phyloP scores from a whole-genome alignment of 495 filamentous ascomycete genomes.

The Talaromyces nanjingensis region DNA sequence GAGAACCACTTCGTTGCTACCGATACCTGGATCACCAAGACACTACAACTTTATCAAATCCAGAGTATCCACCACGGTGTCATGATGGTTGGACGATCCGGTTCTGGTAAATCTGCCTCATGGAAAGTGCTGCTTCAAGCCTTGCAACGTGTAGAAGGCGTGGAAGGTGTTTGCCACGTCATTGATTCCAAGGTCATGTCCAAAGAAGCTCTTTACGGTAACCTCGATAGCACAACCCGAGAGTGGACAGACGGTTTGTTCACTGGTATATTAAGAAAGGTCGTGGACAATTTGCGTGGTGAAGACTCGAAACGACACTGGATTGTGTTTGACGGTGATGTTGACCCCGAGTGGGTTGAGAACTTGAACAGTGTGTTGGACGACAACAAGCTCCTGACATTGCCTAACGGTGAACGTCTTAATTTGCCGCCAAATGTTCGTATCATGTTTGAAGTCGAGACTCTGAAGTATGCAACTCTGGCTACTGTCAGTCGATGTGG shows the following conservation, averaged over 20 bases:
- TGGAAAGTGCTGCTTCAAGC: slow-evolving; percentile 95
- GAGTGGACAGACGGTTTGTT: slow-evolving; percentile 99
- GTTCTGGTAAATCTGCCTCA: slow-evolving; percentile 87
- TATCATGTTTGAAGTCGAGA: slow-evolving; percentile 99
- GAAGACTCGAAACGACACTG: slow-evolving; percentile 95
- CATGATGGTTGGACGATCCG: slow-evolving; percentile 98
- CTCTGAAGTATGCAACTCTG: slow-evolving; percentile 92
- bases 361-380: slow-evolving; percentile 99
- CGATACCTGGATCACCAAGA: slow-evolving; percentile 94
- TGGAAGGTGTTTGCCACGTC: slow-evolving; percentile 92
- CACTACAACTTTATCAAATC: slow-evolving; percentile 93
- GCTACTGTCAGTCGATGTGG: slow-evolving; percentile 97
- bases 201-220: slow-evolving; percentile 94
- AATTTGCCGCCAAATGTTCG: slow-evolving; percentile 90
- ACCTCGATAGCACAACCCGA: slow-evolving; percentile 87
- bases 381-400: slow-evolving; percentile 93
- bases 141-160: slow-evolving; percentile 78
- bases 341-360: slow-evolving; percentile 99
- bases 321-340: slow-evolving; percentile 98
- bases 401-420: slow-evolving; percentile 96
- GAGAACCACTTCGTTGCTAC: slow-evolving; percentile 82
- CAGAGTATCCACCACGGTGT: slow-evolving; percentile 97
- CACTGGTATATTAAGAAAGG: slow-evolving; percentile 94
- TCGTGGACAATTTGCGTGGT: slow-evolving; percentile 96
- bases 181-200: slow-evolving; percentile 99